Base-by-base conservation (phyloP, 139 green algal species). In the Chlorella ohadii region DNA sequence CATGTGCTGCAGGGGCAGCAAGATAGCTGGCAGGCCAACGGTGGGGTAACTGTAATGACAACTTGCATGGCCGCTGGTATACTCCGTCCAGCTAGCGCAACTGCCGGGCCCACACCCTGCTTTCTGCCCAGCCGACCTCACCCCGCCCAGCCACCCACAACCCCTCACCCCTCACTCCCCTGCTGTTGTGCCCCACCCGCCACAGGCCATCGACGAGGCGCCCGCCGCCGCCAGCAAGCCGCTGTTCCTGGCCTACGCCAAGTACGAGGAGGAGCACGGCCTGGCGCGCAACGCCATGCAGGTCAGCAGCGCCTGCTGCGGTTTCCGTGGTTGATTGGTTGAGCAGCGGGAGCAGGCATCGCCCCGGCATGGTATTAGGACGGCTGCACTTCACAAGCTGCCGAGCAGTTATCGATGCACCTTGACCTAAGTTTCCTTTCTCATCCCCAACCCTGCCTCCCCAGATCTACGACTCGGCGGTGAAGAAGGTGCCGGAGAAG, bases 191-290 rank as follows among this genome's bases (percentile, higher is more conserved):
- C 28, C 63, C 63, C 63, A 38, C 63, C 27, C 63, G 16, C 63
- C 2, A 16, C 63, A 68, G 74, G 96, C 94, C 20, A 89, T 98
- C 25, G 79, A 85, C 33, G 67, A 85, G 65, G 87, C 87, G 5
- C 87, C 92, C 4, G 41, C 87, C 0, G 91, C 95, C 72, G 85
- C 96, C 39, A 84, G 87, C 79, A 94, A 92, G 84, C 82, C 91
- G 57, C 90, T 99, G 38, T 96, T 93, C 82, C 57, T 96, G 72
- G 77, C 94, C 79, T 98, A 95, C 78, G 97, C 96, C 13, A 86
- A 88, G 28, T 93, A 98, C 71, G 97, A 99, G 88, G 97, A 99
- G 92, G 84, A 95, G 55, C 89, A 97, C 84, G 97, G 97, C 41
- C 88, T 99, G 72, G 93, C 95, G 13, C 91, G 94, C 55, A 95